These are phyloP conservation scores for Porphyrellus cyaneotinctus DNA, from an alignment of 768 basidiomycete species.

Conservation along the genomic window DNA sequence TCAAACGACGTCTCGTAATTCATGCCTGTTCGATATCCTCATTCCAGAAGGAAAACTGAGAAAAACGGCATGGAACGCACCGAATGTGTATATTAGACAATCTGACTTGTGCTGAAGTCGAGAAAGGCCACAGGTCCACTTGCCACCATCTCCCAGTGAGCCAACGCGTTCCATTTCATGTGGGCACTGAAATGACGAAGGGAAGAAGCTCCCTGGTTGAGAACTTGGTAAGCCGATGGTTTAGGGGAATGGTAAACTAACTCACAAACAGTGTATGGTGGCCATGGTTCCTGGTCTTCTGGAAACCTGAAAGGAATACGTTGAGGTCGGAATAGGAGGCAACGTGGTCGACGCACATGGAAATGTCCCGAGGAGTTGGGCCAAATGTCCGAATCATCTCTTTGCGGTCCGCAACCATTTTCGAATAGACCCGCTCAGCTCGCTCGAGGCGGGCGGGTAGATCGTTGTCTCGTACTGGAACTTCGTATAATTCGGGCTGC, in stretches of 20 bases:
- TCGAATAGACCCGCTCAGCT: slow-evolving; percentile 45
- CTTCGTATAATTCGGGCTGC: slow-evolving; percentile 20
- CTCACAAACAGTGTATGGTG: slow-evolving; percentile 56
- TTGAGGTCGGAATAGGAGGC: slow-evolving; percentile 1
- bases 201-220: slow-evolving; percentile 43
- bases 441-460: slow-evolving; percentile 40
- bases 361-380: slow-evolving; percentile 44
- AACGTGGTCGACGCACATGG: slow-evolving; percentile 28
- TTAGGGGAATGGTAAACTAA: slow-evolving; percentile 2
- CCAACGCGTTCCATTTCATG: slow-evolving; percentile 42
- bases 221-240: slow-evolving; percentile 1
- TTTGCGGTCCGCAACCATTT: slow-evolving; percentile 38
- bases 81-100: slow-evolving; percentile 62
- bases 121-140: slow-evolving; percentile 65
- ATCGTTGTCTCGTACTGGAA: slow-evolving; percentile 29
- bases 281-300: slow-evolving; percentile 48
- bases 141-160: slow-evolving; percentile 62
- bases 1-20: slow-evolving; percentile 65
- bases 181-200: slow-evolving; percentile 41
- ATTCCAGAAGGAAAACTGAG: background rate
- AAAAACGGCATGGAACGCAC: slow-evolving; percentile 27
- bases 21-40: slow-evolving; percentile 33
- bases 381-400: slow-evolving; percentile 54
- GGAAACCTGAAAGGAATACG: slow-evolving; percentile 42
- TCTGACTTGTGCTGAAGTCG: slow-evolving; percentile 48